Percentiles rank a stretch among this genome's conserved stretches.
Conservation (phyloP, 225 moss, liverwort and hornwort genomes). For the Straminergon stramineum region DNA sequence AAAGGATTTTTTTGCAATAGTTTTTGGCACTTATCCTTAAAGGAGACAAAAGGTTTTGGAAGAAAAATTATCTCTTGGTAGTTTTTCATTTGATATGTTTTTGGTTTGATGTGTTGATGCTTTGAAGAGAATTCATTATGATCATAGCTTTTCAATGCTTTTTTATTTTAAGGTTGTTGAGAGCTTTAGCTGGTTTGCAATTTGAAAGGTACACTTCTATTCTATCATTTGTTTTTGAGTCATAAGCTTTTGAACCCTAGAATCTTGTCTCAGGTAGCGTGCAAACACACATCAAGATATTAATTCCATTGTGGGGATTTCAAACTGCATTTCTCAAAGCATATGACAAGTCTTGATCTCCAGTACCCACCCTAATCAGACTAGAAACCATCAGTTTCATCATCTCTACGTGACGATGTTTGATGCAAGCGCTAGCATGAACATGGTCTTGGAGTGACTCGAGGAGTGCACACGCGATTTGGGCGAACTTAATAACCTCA, state of each 20-base stretch:
- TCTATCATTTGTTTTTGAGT: neutral
- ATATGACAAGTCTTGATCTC: neutral
- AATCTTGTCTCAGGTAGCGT: rapidly evolving
- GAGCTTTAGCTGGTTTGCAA: rapidly evolving
- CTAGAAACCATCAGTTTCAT: neutral
- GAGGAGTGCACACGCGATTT: neutral
- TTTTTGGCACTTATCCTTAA: too few species aligned
- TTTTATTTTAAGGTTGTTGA: neutral
- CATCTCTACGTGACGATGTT: neutral
- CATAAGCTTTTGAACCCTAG: rapidly evolving
- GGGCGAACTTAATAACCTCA: neutral
- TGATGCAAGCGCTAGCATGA: neutral
- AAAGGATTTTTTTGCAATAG: neutral
- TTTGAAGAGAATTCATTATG: neutral
- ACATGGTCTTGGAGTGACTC: neutral
- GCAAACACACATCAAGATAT: neutral
- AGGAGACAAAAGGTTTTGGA: neutral
- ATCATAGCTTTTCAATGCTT: neutral
- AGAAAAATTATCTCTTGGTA: neutral
- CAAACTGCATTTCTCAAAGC: neutral
- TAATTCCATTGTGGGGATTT: neutral
- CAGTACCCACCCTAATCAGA: neutral
- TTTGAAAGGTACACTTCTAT: neutral
- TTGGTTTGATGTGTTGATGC: neutral
- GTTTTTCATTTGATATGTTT: neutral